Conservation (phyloP, 257 asterid species). For the Craterostigma plantagineum region DNA sequence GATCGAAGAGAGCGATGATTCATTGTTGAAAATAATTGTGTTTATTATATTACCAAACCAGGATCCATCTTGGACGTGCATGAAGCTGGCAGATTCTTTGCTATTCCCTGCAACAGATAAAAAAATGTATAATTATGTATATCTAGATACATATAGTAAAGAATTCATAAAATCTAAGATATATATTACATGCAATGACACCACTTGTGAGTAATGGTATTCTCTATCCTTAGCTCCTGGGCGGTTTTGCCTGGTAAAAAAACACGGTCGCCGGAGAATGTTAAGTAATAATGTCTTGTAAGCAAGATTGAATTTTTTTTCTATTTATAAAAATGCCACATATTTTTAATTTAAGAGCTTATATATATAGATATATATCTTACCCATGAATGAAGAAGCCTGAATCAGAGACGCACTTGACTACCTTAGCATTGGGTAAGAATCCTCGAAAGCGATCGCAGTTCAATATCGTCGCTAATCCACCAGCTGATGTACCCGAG, state of each 20-base stretch:
- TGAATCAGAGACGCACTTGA: slow-evolving; percentile 1
- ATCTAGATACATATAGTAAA: neutral
- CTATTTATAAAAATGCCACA: neutral
- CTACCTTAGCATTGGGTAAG: neutral
- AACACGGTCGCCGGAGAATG: no score
- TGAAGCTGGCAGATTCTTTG: neutral
- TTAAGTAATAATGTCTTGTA: no score
- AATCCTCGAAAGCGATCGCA: slow-evolving; percentile 1
- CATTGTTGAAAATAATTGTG: neutral
- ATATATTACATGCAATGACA: neutral
- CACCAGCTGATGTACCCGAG: neutral
- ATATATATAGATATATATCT: neutral
- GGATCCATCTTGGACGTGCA: slow-evolving; percentile 3
- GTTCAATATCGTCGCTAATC: neutral
- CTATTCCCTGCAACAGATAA: neutral
- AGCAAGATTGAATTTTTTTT: no score
- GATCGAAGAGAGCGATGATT: neutral
- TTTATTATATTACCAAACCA: neutral
- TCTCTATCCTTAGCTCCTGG: neutral
- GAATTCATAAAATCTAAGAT: neutral
- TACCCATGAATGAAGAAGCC: slow-evolving; percentile 1
- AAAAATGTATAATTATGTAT: neutral
- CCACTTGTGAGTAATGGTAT: neutral
- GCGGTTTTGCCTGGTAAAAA: neutral
- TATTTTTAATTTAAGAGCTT: neutral